Evolutionary conservation across 2,329 filamentous ascomycete genomes (phyloP), one percentile per base, ranked within the genome.

Genomic region (Nectriaceae sp.): DNA sequence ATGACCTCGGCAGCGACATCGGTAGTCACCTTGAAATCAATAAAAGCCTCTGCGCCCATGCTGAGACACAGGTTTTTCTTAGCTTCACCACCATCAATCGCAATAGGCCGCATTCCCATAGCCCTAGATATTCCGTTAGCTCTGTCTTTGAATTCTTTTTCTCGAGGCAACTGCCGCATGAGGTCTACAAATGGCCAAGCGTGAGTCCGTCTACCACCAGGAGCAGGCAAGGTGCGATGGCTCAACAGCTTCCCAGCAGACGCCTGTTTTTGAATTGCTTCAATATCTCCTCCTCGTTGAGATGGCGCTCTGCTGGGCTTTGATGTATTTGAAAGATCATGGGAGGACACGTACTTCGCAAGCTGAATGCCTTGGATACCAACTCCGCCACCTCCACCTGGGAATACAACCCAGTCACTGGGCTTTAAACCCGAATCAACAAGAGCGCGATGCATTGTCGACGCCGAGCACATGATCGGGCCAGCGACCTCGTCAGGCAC

Each of bases 341-440:
- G 26, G 10, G 15, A 10, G 26, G 26, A 15, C 26, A 31, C 26
- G 8, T 31, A 31, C 26, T 47, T 47, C 21, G 44, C 39, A 11
- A 47, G 29, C 13, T 47, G 29, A 8, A 42, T 35, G 18, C 44
- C 44, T 20, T 24, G 31, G 22, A 35, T 19, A 3, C 44, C 44
- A 13, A 42, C 38, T 2, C 44, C 44, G 2, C 44, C 44, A 6
- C 44, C 39, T 21, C 24, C 38, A 10, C 44, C 44, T 1, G 24
- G 11, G 15, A 46, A 41, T 1, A 29, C 44, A 10, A 22, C 26
- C 44, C 44, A 46, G 4, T 24, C 24, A 1, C 44, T 29, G 3
- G 38, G 29, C 3, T 15, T 31, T 2, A 46, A 20, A 2, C 26
- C 44, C 8, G 37, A 36, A 20, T 46, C 44, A 11, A 46, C 19